These are phyloP conservation scores for Fusarium lyarnte DNA, from an alignment of 2,329 filamentous ascomycete species.

Conservation along the genomic window DNA sequence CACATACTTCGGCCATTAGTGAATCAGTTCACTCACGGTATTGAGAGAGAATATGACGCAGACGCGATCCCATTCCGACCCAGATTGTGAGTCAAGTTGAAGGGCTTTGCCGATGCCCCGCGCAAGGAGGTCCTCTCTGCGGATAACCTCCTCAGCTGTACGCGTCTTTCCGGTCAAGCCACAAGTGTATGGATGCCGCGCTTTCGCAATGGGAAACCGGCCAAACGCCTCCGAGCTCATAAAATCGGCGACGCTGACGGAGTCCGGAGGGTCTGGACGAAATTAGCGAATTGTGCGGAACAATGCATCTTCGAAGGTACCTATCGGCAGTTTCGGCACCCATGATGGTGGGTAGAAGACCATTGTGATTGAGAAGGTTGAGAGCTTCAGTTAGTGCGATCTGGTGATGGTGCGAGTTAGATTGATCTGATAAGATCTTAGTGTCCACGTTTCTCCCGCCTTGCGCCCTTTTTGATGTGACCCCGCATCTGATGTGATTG, in stretches of 20 bases:
- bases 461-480: neutral
- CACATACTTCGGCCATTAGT: rapidly evolving
- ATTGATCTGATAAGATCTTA: conserved; percentile 15
- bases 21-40: conserved; percentile 74
- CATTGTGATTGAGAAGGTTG: neutral
- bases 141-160: conserved; percentile 68
- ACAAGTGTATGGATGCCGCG: conserved; percentile 78
- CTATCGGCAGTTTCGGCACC: conserved; percentile 4
- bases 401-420: neutral
- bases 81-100: conserved; percentile 73
- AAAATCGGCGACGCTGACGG: conserved; percentile 73
- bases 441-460: neutral
- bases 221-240: conserved; percentile 65
- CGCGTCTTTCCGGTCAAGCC: conserved; percentile 76
- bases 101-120: conserved; percentile 69
- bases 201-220: conserved; percentile 66
- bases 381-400: rapidly evolving
- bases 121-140: conserved; percentile 73
- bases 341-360: conserved; percentile 15
- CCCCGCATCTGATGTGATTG: neutral
- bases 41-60: conserved; percentile 80
- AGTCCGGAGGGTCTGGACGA: neutral
- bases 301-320: neutral
- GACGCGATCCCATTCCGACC: conserved; percentile 84
- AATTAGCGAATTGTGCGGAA: rapidly evolving